phyloP scores from a whole-genome alignment of 805 yeast species.

The Metschnikowia similis region DNA sequence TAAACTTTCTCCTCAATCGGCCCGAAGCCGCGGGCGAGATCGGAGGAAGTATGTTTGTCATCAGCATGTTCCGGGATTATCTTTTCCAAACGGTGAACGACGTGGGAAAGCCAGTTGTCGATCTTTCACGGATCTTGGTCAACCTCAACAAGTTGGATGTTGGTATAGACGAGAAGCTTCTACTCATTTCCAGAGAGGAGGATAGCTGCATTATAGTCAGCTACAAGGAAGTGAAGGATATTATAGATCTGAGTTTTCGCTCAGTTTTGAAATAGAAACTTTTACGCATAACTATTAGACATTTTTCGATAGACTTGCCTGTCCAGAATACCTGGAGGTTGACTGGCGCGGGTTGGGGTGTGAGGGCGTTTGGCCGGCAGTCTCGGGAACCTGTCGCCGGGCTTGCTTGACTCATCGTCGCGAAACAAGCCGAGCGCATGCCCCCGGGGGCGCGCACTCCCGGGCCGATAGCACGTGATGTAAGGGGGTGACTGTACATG shows the following conservation, averaged over 20 bases:
- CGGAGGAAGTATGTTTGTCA: constrained; percentile 62
- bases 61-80: constrained; percentile 71
- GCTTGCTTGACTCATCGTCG: not conserved
- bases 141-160: constrained; percentile 88
- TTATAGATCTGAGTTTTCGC: constrained; percentile 67
- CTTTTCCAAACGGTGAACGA: constrained; percentile 84
- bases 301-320: not conserved
- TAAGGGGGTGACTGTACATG: constrained; percentile 1
- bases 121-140: constrained; percentile 74
- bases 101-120: constrained; percentile 70
- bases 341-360: too few species aligned
- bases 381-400: too few species aligned
- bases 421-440: not conserved
- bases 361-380: too few species aligned
- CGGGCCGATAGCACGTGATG: not conserved
- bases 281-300: not conserved
- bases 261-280: constrained; percentile 9
- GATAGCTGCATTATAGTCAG: constrained; percentile 79
- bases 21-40: constrained; percentile 57
- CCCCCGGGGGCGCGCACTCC: not conserved
- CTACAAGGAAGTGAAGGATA: constrained; percentile 73
- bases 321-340: not conserved
- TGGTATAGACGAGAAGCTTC: constrained; percentile 77
- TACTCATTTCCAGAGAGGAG: constrained; percentile 81
- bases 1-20: constrained; percentile 72